Percentiles rank a stretch among this genome's conserved stretches.
Conservation (phyloP, 352 stramenopile genomes). For the Phytophthora tentaculata region DNA sequence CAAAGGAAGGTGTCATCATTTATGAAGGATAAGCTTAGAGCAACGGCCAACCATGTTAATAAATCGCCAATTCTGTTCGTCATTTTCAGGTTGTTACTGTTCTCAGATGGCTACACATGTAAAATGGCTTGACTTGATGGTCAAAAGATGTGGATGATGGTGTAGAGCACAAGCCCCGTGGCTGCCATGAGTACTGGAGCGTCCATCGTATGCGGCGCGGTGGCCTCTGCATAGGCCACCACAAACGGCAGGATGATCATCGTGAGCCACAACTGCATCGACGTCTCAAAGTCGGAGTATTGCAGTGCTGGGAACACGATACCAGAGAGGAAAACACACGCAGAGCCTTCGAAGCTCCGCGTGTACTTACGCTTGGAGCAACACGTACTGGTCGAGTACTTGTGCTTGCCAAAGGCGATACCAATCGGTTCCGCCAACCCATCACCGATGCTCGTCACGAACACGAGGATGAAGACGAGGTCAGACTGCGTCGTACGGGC, state of each 20-base stretch:
- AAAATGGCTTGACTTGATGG: slow-evolving; percentile 19
- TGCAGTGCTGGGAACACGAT: slow-evolving; percentile 88
- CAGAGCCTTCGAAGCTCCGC: slow-evolving; percentile 75
- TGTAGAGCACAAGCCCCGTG: slow-evolving; percentile 81
- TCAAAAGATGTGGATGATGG: slow-evolving; percentile 79
- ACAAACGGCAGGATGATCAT: slow-evolving; percentile 88
- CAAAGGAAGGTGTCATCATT: slow-evolving; percentile 26
- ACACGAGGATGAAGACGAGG: slow-evolving; percentile 85
- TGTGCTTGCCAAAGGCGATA: slow-evolving; percentile 84
- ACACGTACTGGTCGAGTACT: slow-evolving; percentile 82
- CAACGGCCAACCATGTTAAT: slow-evolving; percentile 25
- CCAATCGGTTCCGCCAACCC: slow-evolving; percentile 78
- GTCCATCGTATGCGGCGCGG: slow-evolving; percentile 88
- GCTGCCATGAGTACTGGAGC: slow-evolving; percentile 85
- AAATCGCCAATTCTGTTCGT: slow-evolving; percentile 40
- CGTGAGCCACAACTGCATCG: slow-evolving; percentile 73
- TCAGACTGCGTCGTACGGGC: slow-evolving; percentile 74
- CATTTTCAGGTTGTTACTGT: slow-evolving; percentile 19
- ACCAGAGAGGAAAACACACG: slow-evolving; percentile 80
- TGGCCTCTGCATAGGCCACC: slow-evolving; percentile 84
- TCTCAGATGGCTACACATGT: slow-evolving; percentile 19
- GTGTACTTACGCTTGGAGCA: slow-evolving; percentile 86
- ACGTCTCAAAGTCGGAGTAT: slow-evolving; percentile 78
- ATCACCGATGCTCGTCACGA: slow-evolving; percentile 85
- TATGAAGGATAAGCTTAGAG: slow-evolving; percentile 34